A percentile compares a stretch with the other conserved stretches of the same genome.
phyloP scores from a whole-genome alignment of 805 yeast species.

The Wickerhamomyces chambardii region DNA sequence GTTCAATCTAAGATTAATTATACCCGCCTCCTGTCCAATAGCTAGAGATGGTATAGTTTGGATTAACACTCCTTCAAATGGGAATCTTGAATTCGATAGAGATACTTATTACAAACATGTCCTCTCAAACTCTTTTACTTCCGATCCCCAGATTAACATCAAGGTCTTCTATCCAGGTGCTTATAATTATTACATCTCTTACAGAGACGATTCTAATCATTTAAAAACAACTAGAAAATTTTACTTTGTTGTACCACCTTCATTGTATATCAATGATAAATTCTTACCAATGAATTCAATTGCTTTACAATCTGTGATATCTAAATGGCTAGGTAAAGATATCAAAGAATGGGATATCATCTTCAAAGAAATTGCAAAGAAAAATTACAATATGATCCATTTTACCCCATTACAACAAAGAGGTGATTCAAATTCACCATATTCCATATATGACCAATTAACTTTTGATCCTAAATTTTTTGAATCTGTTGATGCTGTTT shows the following conservation, averaged over 20 bases:
- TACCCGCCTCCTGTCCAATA: slow-evolving; percentile 71
- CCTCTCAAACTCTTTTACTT: slow-evolving; percentile 49
- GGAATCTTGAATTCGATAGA: slow-evolving; percentile 41
- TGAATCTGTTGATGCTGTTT: slow-evolving; percentile 44
- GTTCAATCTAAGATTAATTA: slow-evolving; percentile 44
- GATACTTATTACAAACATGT: slow-evolving; percentile 40
- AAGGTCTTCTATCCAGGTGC: slow-evolving; percentile 70
- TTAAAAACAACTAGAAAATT: slow-evolving; percentile 45
- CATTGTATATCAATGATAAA: slow-evolving; percentile 43
- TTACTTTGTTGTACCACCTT: slow-evolving; percentile 78
- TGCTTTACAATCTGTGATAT: slow-evolving; percentile 75
- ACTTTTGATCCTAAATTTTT: slow-evolving; percentile 64
- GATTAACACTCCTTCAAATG: slow-evolving; percentile 59
- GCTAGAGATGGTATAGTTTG: slow-evolving; percentile 63
- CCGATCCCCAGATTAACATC: slow-evolving; percentile 53
- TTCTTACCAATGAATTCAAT: slow-evolving; percentile 69
- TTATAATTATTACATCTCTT: slow-evolving; percentile 64
- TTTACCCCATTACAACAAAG: slow-evolving; percentile 89
- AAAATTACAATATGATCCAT: slow-evolving; percentile 93
- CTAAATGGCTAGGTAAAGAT: slow-evolving; percentile 82
- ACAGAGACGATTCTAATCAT: slow-evolving; percentile 26
- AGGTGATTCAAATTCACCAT: slow-evolving; percentile 89
- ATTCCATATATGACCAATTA: slow-evolving; percentile 83
- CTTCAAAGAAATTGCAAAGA: slow-evolving; percentile 50
- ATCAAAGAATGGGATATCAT: slow-evolving; percentile 55